A percentile compares a stretch with the other conserved stretches of the same genome.
Conservation (phyloP, 192 early-diverging fungal species). For the Dimargaris cristalligena region DNA sequence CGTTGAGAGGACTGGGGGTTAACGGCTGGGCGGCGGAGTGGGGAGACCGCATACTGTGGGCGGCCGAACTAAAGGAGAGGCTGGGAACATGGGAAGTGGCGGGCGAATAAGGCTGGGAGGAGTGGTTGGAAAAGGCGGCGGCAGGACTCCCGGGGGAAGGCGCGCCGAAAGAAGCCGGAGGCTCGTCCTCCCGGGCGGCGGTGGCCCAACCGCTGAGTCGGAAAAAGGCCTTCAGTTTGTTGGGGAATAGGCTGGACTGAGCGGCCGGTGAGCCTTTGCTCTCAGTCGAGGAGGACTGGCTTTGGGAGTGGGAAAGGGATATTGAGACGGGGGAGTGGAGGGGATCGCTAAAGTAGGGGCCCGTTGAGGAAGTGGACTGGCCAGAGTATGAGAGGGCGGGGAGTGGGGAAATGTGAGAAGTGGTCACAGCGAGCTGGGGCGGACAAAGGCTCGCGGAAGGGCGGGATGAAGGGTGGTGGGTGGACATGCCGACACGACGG, state of each 20-base stretch:
- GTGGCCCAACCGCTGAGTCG: constrained; percentile 13
- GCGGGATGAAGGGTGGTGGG: not conserved
- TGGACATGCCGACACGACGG: not conserved
- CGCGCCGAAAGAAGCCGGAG: too few species aligned
- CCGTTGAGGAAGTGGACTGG: not conserved
- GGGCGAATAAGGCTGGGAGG: constrained; percentile 10
- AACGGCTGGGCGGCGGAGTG: not conserved
- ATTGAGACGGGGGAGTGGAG: constrained; percentile 2
- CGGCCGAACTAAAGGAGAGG: too few species aligned
- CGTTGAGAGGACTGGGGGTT: constrained; percentile 9
- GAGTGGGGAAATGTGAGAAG: not conserved
- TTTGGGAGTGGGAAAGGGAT: not conserved
- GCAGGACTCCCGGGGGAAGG: constrained; percentile 1
- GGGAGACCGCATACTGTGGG: too few species aligned
- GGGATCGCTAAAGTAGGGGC: not conserved
- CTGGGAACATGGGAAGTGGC: constrained; percentile 2
- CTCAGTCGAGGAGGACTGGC: not conserved
- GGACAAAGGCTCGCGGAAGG: not conserved
- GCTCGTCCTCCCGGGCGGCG: too few species aligned
- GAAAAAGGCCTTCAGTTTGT: constrained; percentile 27
- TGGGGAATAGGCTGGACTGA: constrained; percentile 12
- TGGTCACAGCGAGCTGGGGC: constrained; percentile 2
- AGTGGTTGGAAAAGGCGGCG: not conserved
- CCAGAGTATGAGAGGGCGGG: not conserved
- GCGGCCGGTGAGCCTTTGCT: not conserved